These are phyloP conservation scores for Clitopilus passeckerianus DNA, from an alignment of 768 basidiomycete genomes.

Conservation along the genomic window DNA sequence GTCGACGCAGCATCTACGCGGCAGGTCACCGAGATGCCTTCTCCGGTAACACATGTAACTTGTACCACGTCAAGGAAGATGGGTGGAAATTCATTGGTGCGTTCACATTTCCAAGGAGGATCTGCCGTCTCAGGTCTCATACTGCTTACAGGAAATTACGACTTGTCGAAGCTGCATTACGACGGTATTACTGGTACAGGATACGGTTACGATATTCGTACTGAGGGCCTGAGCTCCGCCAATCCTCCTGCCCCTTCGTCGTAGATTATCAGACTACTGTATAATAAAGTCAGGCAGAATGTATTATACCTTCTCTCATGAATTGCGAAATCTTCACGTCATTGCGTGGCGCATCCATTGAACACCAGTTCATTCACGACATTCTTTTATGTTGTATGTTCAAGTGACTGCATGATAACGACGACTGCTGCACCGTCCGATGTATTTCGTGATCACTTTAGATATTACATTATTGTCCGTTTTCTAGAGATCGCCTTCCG, in stretches of 20 bases:
- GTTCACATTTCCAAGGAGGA: slow-evolving; percentile 15
- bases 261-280: slow-evolving; percentile 6
- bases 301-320: neutral
- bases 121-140: slow-evolving; percentile 6
- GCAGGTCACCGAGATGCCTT: slow-evolving; percentile 96
- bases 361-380: neutral
- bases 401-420: too few relatives aligned
- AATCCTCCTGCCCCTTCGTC: slow-evolving; percentile 35
- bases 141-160: slow-evolving; percentile 73
- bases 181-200: slow-evolving; percentile 76
- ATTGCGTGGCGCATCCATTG: neutral
- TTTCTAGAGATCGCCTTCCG: neutral
- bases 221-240: slow-evolving; percentile 49
- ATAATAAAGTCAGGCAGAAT: neutral
- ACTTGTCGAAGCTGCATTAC: slow-evolving; percentile 87
- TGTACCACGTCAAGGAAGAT: slow-evolving; percentile 91
- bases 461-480: neutral
- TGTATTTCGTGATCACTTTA: neutral
- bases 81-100: slow-evolving; percentile 96
- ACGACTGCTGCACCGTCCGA: neutral
- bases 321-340: neutral
- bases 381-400: too few relatives aligned
- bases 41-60: slow-evolving; percentile 93
- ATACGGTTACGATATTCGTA: slow-evolving; percentile 78
- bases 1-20: slow-evolving; percentile 89